Conservation (phyloP, 805 yeast species). For the Cyberlindnera euphorbiae region DNA sequence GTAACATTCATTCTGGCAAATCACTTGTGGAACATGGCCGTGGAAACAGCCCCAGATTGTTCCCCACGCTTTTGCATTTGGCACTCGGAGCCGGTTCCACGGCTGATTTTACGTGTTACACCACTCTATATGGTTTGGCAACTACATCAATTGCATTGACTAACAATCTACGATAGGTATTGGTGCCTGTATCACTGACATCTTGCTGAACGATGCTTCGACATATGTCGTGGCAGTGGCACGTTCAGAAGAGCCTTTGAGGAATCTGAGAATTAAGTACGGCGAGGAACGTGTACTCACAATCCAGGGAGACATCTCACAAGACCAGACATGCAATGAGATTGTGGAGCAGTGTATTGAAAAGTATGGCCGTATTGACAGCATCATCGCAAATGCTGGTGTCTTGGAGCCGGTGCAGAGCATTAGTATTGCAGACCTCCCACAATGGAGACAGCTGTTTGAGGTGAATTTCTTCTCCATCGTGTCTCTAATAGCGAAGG, state of each 20-base stretch:
- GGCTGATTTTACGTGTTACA: no score
- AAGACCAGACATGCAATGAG: conserved; percentile 30
- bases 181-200: conserved; percentile 69
- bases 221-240: conserved; percentile 66
- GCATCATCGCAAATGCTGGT: conserved; percentile 77
- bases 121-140: no score
- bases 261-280: conserved; percentile 36
- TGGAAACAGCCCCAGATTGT: no score
- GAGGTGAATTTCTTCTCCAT: conserved; percentile 78
- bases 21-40: no score
- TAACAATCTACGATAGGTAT: no score
- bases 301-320: conserved; percentile 59
- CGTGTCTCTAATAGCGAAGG: conserved; percentile 48
- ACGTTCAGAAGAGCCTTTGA: conserved; percentile 49
- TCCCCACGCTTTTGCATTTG: no score
- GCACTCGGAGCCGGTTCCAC: no score
- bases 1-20: neutral
- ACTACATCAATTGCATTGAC: neutral
- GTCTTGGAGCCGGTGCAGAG: conserved; percentile 70
- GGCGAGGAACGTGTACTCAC: conserved; percentile 46
- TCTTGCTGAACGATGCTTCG: conserved; percentile 33
- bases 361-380: conserved; percentile 54
- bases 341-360: conserved; percentile 42
- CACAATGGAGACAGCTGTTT: conserved; percentile 57
- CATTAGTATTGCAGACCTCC: conserved; percentile 47